Percentiles rank a stretch among this genome's conserved stretches.
phyloP scores from a whole-genome alignment of 768 basidiomycete species.

The Gloeophyllum trabeum region DNA sequence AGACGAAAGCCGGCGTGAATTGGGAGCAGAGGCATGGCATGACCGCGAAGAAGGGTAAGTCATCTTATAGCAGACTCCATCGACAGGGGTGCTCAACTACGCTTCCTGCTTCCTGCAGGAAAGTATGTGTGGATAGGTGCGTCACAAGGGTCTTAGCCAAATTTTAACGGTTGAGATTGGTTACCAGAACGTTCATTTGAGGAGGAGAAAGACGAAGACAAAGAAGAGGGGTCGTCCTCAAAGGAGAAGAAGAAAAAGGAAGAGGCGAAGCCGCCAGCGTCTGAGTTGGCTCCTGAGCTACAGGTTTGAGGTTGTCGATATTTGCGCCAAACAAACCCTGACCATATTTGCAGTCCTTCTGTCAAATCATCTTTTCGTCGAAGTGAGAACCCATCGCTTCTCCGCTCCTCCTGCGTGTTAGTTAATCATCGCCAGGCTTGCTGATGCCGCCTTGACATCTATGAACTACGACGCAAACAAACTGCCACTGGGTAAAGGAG shows the following conservation, averaged over 20 bases:
- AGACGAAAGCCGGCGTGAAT: constrained; percentile 31
- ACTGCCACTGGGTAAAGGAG: constrained; percentile 46
- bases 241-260: constrained; percentile 17
- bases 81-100: no score
- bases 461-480: constrained; percentile 63
- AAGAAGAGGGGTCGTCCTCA: constrained; percentile 11
- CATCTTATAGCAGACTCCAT: not conserved
- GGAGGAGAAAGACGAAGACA: constrained; percentile 32
- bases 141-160: constrained; percentile 6
- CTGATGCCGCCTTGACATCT: constrained; percentile 41
- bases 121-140: constrained; percentile 53
- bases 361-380: constrained; percentile 40
- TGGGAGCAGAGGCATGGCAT: constrained; percentile 44
- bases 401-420: not conserved
- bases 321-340: not conserved
- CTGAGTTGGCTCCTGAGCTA: constrained; percentile 29
- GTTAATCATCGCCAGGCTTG: constrained; percentile 23
- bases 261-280: constrained; percentile 27
- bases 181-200: constrained; percentile 38
- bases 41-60: constrained; percentile 36
- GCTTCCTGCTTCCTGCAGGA: constrained; percentile 22
- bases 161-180: not conserved
- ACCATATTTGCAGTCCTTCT: constrained; percentile 23
- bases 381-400: constrained; percentile 19
- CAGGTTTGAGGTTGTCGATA: constrained; percentile 21